Evolutionary conservation across 2,329 filamentous ascomycete species (phyloP).

Genomic region (Colletotrichum sp.): DNA sequence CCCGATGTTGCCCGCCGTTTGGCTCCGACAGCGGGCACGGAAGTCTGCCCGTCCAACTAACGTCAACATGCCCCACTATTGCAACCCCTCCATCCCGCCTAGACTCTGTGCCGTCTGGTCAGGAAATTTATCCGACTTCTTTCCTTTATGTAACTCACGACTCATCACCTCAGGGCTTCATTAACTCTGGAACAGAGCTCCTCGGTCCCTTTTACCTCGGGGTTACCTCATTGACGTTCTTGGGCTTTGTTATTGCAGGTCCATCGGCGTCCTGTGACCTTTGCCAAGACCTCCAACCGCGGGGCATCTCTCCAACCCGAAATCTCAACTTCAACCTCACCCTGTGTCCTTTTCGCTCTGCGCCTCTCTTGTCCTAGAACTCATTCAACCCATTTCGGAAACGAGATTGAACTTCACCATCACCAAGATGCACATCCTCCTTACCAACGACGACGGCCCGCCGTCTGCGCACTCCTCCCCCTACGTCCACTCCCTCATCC

Average conservation of each 20-base stretch:
- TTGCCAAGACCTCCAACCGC: neutral
- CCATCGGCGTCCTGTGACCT: neutral
- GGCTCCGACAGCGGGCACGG: conserved; percentile 14
- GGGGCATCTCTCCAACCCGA: neutral
- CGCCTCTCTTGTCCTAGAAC: neutral
- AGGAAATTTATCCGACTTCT: neutral
- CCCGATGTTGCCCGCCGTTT: conserved; percentile 8
- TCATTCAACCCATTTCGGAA: neutral
- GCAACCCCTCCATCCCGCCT: conserved; percentile 5
- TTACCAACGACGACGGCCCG: conserved; percentile 83
- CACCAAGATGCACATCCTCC: conserved; percentile 63
- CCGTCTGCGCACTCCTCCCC: conserved; percentile 80
- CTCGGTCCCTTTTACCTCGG: neutral
- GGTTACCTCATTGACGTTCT: neutral
- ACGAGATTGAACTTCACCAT: neutral
- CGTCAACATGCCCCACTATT: conserved; percentile 17
- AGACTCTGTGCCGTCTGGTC: neutral
- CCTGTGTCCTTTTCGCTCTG: neutral
- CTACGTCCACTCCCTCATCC: conserved; percentile 78
- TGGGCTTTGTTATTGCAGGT: neutral
- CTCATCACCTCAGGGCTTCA: neutral
- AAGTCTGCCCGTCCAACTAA: conserved; percentile 7
- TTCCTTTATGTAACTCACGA: conserved; percentile 4
- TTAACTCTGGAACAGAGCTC: neutral
- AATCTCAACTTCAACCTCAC: neutral